Base-by-base conservation (phyloP, 331 rosid species). In the Rhamnella rubrinervis region DNA sequence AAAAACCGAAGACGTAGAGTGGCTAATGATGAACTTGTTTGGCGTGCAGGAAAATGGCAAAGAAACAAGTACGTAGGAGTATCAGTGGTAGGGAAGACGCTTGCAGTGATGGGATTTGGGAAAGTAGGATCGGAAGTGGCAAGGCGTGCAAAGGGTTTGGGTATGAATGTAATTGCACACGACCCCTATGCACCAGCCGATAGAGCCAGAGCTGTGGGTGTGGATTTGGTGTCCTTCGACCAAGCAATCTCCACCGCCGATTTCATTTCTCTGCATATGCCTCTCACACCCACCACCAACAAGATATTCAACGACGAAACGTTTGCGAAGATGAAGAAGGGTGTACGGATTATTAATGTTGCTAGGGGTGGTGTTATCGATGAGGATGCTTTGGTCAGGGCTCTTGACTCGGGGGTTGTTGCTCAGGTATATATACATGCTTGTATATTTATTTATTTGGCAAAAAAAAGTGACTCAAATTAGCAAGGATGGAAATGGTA, bases 91-190 rank as follows among this genome's bases (percentile, higher is more conserved):
- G 98, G 98, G 20, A 93, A 93, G 69, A 93, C 95, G 16, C 59
- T 93, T 15, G 98, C 95, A 16, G 80, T 90, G 11, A 87, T 90
- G 88, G 98, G 97, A 7, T 88, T 93, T 49, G 98, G 98, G 19
- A 93, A 93, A 82, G 98, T 93, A 46, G 98, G 97, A 74, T 87
- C 97, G 25, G 97, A 93, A 77, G 90, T 93, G 26, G 97, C 96
- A 0, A 87, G 97, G 70, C 85, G 97, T 20, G 97, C 97, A 3
- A 93, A 93, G 59, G 98, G 97, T 5, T 67, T 93, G 53, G 97
- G 98, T 0, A 87, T 93, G 98, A 76, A 88, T 19, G 98, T 93
- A 20, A 80, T 90, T 55, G 88, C 98, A 0, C 98, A 93, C 55
- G 98, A 93, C 19, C 98, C 97, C 0, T 93, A 90, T 44, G 95